A percentile compares a stretch with the other conserved stretches of the same genome.
These are phyloP conservation scores for Populus pruinosa DNA, from an alignment of 345 rosid genomes.

Conservation along the genomic window DNA sequence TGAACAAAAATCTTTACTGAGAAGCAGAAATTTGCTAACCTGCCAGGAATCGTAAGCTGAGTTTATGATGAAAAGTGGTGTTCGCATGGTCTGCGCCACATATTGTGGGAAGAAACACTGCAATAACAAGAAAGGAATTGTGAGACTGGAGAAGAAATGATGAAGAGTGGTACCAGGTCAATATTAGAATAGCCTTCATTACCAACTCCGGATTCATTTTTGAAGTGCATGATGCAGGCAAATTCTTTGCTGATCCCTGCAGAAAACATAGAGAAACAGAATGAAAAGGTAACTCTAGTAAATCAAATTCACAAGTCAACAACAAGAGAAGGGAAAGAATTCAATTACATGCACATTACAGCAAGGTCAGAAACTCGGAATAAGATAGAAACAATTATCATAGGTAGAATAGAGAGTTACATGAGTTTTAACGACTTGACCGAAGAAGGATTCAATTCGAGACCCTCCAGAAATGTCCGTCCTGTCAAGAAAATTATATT, in stretches of 20 bases:
- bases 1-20: background rate
- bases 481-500: conserved; percentile 33
- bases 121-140: conserved; percentile 1
- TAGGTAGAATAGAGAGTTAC: conserved; percentile 36
- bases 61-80: conserved; percentile 80
- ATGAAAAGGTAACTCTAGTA: background rate
- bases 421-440: conserved; percentile 71
- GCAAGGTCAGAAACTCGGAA: background rate
- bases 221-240: conserved; percentile 79
- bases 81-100: conserved; percentile 54
- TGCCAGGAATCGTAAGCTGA: conserved; percentile 98
- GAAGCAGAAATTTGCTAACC: conserved; percentile 44
- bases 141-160: conserved; percentile 11
- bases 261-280: background rate
- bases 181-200: background rate
- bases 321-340: background rate
- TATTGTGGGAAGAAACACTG: conserved; percentile 99
- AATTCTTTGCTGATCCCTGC: conserved; percentile 81
- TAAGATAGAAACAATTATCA: background rate
- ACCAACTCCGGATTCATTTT: conserved; percentile 69
- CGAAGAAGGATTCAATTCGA: conserved; percentile 52
- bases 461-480: conserved; percentile 69
- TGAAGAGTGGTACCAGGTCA: background rate
- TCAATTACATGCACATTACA: background rate
- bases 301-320: background rate